Evolutionary conservation across 371 early-diverging fungal genomes (phyloP), one percentile per base, ranked within the genome.

Genomic region (Smittium mucronatum): DNA sequence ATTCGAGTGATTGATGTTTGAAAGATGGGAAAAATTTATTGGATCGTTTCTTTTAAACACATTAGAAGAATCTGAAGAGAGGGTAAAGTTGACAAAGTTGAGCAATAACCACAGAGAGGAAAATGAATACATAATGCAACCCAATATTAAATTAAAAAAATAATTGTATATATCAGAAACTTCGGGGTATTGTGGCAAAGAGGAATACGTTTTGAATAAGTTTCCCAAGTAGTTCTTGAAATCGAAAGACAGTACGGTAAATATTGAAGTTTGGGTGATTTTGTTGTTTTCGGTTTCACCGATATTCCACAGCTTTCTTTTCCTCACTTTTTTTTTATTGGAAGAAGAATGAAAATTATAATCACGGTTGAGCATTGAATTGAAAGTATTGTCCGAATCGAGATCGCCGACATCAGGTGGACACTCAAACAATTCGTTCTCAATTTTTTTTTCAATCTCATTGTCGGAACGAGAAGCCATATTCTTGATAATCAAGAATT

Each of bases 241-340:
- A 28, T 59, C 5, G 28, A 59, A n/a, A 28, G 11, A 5, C 5
- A 59, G 5, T 59, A 5, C 26, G 26, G 11, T 15, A 28, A 59
- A n/a, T n/a, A 59, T 5, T n/a, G 15, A n/a, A 21, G 59, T n/a
- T 5, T 8, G 11, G 15, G 5, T 59, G 5, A 59, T 59, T 26
- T 59, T 59, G 59, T 59, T 59, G 5, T 28, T 59, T 59, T 59
- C 59, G 15, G 15, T 28, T 59, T 59, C 59, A 59, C 59, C 59
- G 28, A 59, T 59, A 28, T 59, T 59, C 59, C 59, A 59, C 59
- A 59, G 26, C 47, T 47, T 47, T 47, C 47, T 5, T 21, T 47
- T 47, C 21, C 47, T 47, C 5, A 47, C 47, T 21, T 47, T 47
- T 47, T 47, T 47, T 47, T 47, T 47, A 21, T 47, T 47, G 5